These are phyloP conservation scores for Verruconis gallopava DNA, from an alignment of 2,329 filamentous ascomycete species.

Conservation along the genomic window DNA sequence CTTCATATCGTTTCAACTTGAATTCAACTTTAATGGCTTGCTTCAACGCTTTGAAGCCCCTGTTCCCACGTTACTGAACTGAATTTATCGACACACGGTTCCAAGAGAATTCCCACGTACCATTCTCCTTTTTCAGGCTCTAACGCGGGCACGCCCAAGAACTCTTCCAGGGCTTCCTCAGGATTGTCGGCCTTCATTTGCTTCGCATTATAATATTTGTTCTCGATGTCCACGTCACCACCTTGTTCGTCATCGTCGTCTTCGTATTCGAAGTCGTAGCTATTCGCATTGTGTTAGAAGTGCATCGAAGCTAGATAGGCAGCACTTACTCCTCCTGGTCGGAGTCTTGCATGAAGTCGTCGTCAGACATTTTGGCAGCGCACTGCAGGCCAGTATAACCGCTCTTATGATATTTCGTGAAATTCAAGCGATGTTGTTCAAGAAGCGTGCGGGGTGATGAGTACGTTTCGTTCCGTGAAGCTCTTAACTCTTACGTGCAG, in stretches of 20 bases:
- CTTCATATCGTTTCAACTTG: slow-evolving; percentile 73
- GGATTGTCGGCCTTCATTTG: slow-evolving; percentile 83
- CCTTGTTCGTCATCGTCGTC: slow-evolving; percentile 81
- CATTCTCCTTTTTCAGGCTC: slow-evolving; percentile 92
- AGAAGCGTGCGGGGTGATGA: no score
- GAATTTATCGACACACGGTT: no score
- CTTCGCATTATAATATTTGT: slow-evolving; percentile 99
- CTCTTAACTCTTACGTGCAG: no score
- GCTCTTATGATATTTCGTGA: background rate
- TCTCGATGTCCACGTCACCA: slow-evolving; percentile 89
- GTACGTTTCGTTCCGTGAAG: no score
- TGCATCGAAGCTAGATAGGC: background rate
- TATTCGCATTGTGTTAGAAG: slow-evolving; percentile 25
- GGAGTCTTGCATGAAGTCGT: slow-evolving; percentile 90
- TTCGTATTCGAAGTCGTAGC: slow-evolving; percentile 95
- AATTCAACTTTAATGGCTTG: slow-evolving; percentile 97
- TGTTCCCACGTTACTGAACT: slow-evolving; percentile 15
- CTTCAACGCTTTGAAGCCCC: slow-evolving; percentile 92
- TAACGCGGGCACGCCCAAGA: slow-evolving; percentile 71
- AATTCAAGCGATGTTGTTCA: no score
- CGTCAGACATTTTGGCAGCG: slow-evolving; percentile 52
- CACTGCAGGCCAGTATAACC: background rate
- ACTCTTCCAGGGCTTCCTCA: slow-evolving; percentile 80
- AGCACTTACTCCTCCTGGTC: slow-evolving; percentile 63
- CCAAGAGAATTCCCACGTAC: no score